Evolutionary conservation across 2,329 filamentous ascomycete species (phyloP), one percentile per base, ranked within the genome.

Genomic region (Penicillium aurantiogriseum): DNA sequence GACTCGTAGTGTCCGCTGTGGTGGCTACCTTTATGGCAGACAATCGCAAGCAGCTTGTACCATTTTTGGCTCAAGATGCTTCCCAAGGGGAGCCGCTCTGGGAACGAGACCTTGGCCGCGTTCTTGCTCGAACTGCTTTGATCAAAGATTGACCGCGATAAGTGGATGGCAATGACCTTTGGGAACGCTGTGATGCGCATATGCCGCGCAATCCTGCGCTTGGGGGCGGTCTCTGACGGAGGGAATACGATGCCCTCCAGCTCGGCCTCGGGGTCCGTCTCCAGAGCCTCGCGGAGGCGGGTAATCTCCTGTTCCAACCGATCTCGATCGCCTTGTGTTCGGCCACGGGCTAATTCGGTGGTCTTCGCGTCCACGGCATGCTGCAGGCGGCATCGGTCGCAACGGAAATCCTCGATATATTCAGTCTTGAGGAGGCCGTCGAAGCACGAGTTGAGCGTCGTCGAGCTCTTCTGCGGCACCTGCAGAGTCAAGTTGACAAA

Each of bases 1-100:
- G 92, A 93, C 74, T 99, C 94, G 77, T 99, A 99, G 71, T 99
- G 94, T 0, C 94, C 94, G 67, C 92, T 96, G 70, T 96, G 88
- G 72, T 99, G 94, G 61, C 90, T 95, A 38, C 94, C 94, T 69
- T 96, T 96, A 72, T 99, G 94, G 23, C 91, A 96, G 36, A 99
- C 91, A 36, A 96, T 85, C 13, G 89, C 91, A 0, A 96, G 83
- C 5, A 99, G 81, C 67, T 88, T 91, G 76, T 97, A 99, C 70
- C 85, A 88, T 62, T 87, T 89, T 68, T 89, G 87, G 56, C 89
- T 84, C 43, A 94, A 76, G 25, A 97, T 79, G 0, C 91, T 87
- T 1, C 94, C 94, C 3, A 99, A 79, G 0, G 90, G 85, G 2
- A 99, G 76, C n/a, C 83, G 83, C 74, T 97, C 93, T 0, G 92